Percentiles rank a stretch among this genome's conserved stretches.
These are phyloP conservation scores for Colletotrichum cuscutae DNA, from an alignment of 2,329 filamentous ascomycete species.

Conservation along the genomic window DNA sequence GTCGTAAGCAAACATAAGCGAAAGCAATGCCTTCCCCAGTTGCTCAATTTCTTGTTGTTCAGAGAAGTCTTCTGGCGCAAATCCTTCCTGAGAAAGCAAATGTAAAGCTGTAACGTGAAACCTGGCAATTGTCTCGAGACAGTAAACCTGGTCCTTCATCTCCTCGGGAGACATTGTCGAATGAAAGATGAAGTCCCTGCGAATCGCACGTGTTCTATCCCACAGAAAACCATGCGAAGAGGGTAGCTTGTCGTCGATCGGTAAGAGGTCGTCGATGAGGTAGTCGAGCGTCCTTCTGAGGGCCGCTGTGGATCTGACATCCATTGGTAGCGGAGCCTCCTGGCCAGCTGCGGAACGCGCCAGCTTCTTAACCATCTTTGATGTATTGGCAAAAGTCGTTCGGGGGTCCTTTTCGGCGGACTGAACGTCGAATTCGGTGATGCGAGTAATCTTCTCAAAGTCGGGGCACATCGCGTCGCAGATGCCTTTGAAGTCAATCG, in stretches of 20 bases:
- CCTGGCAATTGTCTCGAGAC: conserved; percentile 72
- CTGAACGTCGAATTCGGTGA: conserved; percentile 69
- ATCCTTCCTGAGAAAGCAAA: conserved; percentile 66
- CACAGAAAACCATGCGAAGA: conserved; percentile 72
- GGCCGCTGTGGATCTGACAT: conserved; percentile 70
- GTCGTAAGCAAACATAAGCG: conserved; percentile 73
- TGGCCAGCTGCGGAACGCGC: conserved; percentile 75
- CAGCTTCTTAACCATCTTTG: conserved; percentile 73
- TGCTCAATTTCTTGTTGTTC: conserved; percentile 77
- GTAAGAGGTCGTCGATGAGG: conserved; percentile 68
- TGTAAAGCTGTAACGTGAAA: conserved; percentile 75
- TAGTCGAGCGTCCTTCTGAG: conserved; percentile 72
- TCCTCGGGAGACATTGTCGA: conserved; percentile 68
- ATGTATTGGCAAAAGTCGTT: conserved; percentile 57
- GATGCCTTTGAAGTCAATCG: conserved; percentile 74
- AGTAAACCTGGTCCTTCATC: conserved; percentile 68
- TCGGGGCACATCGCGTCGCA: conserved; percentile 78
- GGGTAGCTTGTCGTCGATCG: conserved; percentile 64
- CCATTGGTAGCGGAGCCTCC: conserved; percentile 74
- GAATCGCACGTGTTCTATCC: conserved; percentile 75
- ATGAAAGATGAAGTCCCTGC: conserved; percentile 76
- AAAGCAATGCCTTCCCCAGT: conserved; percentile 72
- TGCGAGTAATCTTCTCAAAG: conserved; percentile 71
- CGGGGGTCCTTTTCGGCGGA: conserved; percentile 61
- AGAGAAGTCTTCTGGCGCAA: conserved; percentile 69